Base-by-base conservation (phyloP, 1,139 yeast species). In the Martiniozyma asiatica region DNA sequence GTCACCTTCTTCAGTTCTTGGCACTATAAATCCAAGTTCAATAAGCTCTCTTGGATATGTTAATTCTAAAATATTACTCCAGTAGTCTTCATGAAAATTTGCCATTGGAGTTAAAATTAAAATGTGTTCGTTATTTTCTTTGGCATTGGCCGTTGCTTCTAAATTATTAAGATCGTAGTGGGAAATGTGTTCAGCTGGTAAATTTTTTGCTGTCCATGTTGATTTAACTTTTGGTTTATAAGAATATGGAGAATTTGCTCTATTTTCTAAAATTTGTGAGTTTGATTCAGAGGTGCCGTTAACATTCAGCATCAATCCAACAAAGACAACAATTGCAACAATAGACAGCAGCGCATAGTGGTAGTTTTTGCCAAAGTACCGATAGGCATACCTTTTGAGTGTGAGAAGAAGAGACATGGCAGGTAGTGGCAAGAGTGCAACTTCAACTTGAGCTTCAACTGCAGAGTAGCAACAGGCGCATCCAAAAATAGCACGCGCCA, bases 21-120 rank as follows among this genome's bases (percentile, higher is more conserved):
- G 97, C 28, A 87, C 67, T 31, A 89, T 87, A 51, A 89, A 87
- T 1, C 97, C 98, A 35, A 89, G 64, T 42, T 87, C 93, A 30
- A 87, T 65, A 42, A 82, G 66, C 27, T 72, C 73, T 53, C 89
- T 82, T 36, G 95, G 97, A 53, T 89, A 89, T 12, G 73, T 61
- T 46, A 89, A 59, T 41, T 65, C 64, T 39, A 78, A 56, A 39
- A 89, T 56, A 52, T 89, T 89, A 24, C 70, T 69, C 97, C 97
- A 89, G 59, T 85, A 89, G 44, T 71, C 78, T 14, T 75, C 73
- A 50, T 79, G 73, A 51, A 89, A 89, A 41, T 73, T 69, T 28
- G 93, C 78, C 72, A 89, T 73, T 25, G 98, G 98, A 3, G 96
- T 74, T 30, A 53, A 39, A 28, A 53, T 71, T 50, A 89, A 63